Conservation (phyloP, 2,329 filamentous ascomycete species). For the Aurifilum marmelostoma region DNA sequence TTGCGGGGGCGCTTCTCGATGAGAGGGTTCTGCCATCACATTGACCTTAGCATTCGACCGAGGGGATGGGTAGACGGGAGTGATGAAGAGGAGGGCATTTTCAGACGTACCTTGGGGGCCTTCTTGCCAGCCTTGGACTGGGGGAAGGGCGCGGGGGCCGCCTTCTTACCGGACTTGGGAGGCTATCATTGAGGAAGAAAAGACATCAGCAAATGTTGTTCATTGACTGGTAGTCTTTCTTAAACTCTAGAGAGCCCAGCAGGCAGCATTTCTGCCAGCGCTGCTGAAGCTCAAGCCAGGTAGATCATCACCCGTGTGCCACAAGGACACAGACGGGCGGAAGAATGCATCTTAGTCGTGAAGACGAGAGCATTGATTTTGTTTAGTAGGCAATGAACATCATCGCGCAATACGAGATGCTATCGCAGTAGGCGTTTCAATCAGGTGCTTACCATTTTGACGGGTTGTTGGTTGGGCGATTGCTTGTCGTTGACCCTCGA, state of each 20-base stretch:
- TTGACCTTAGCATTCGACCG: slow-evolving; percentile 30
- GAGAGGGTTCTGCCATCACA: slow-evolving; percentile 80
- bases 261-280: slow-evolving; percentile 58
- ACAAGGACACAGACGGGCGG: slow-evolving; percentile 47
- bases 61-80: not conserved
- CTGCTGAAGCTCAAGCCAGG: slow-evolving; percentile 65
- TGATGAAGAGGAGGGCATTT: not conserved
- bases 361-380: slow-evolving; percentile 36
- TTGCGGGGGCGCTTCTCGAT: slow-evolving; percentile 97
- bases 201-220: slow-evolving; percentile 90
- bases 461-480: slow-evolving; percentile 51
- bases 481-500: slow-evolving; percentile 46
- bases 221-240: slow-evolving; percentile 75
- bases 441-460: slow-evolving; percentile 65
- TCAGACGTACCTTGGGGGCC: slow-evolving; percentile 82
- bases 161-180: slow-evolving; percentile 98
- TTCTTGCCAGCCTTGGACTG: slow-evolving; percentile 96
- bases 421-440: slow-evolving; percentile 34
- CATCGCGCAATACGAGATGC: slow-evolving; percentile 23
- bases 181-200: slow-evolving; percentile 99
- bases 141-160: slow-evolving; percentile 94
- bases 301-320: slow-evolving; percentile 61
- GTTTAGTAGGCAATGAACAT: slow-evolving; percentile 23
- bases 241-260: slow-evolving; percentile 86
- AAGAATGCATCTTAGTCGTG: slow-evolving; percentile 40